These are phyloP conservation scores for Cordyceps cicadae DNA, from an alignment of 2,329 filamentous ascomycete genomes.

Conservation along the genomic window DNA sequence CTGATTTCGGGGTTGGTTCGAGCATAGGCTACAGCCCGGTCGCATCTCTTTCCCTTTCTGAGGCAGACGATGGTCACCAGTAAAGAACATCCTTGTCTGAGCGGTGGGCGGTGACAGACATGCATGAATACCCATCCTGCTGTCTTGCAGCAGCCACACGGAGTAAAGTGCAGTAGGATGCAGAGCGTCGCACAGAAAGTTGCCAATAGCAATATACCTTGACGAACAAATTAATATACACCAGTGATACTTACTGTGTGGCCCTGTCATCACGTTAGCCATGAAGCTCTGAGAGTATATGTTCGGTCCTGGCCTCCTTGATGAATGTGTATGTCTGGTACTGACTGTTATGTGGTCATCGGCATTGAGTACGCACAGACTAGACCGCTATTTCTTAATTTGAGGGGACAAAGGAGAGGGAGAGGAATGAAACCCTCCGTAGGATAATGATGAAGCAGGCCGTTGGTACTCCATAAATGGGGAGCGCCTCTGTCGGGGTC, in stretches of 20 bases:
- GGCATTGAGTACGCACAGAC: neutral
- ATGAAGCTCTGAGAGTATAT: neutral
- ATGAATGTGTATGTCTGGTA: neutral
- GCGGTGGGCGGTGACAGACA: neutral
- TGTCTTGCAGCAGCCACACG: slow-evolving; percentile 7
- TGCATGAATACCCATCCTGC: neutral
- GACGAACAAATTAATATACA: neutral
- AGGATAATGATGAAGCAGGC: too few relatives aligned
- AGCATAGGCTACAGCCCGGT: neutral
- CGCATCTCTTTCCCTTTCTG: neutral
- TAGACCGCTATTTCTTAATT: neutral
- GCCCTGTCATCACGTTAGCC: neutral
- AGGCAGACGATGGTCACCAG: neutral
- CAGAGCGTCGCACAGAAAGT: neutral
- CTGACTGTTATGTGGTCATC: neutral
- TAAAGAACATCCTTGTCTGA: neutral
- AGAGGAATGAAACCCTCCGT: too few relatives aligned
- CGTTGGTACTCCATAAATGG: neutral
- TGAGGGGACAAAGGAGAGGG: neutral
- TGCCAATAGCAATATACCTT: neutral
- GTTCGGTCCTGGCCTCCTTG: neutral
- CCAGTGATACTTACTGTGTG: neutral
- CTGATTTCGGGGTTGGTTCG: neutral
- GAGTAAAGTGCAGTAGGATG: neutral
- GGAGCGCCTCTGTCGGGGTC: neutral